A percentile compares a stretch with the other conserved stretches of the same genome.
phyloP scores from a whole-genome alignment of 139 green algal species.

The Desmodesmus armatus region DNA sequence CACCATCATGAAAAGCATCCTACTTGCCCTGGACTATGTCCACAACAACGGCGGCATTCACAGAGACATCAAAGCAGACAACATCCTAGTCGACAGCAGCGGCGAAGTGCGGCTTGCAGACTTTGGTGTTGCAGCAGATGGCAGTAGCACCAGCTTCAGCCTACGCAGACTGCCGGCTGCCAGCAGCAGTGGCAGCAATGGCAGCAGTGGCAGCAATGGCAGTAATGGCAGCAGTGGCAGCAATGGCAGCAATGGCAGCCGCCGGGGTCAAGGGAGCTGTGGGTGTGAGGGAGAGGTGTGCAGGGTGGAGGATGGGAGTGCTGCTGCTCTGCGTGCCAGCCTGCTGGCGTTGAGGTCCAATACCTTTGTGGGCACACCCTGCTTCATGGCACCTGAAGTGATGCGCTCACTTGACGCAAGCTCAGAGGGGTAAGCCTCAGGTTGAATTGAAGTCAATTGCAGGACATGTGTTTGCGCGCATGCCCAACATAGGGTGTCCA shows the following conservation, averaged over 20 bases:
- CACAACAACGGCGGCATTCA: conserved; percentile 96
- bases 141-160: no score
- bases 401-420: conserved; percentile 95
- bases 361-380: conserved; percentile 66
- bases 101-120: conserved; percentile 93
- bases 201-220: background rate
- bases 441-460: background rate
- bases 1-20: conserved; percentile 92
- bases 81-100: conserved; percentile 94
- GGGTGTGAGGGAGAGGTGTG: no score
- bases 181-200: background rate
- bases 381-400: conserved; percentile 99
- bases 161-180: background rate
- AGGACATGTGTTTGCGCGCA: background rate
- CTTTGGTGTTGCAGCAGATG: conserved; percentile 94
- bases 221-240: background rate
- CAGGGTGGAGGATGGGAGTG: no score
- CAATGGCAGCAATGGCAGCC: background rate
- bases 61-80: conserved; percentile 98
- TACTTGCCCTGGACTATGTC: conserved; percentile 97
- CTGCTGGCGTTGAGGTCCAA: background rate
- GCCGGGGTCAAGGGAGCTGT: no score
- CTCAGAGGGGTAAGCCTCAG: conserved; percentile 43
- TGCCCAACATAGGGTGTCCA: background rate
- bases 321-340: background rate